Conservation (phyloP, 345 rosid genomes). For the Salix dunnii region DNA sequence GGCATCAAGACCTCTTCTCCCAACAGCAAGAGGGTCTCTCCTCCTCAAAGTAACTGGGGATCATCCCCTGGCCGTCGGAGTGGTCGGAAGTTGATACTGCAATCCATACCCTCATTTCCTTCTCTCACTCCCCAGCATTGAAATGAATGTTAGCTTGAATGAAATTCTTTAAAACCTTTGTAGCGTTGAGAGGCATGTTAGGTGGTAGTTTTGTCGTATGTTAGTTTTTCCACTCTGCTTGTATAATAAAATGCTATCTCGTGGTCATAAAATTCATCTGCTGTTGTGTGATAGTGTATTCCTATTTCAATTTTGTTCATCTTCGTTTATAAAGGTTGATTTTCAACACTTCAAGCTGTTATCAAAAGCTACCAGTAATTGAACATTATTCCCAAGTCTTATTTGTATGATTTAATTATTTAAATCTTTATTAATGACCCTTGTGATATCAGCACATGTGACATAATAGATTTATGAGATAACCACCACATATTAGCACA, state of each 20-base stretch:
- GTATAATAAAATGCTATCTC: slow-evolving; percentile 34
- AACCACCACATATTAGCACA: no score
- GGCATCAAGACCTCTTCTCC: slow-evolving; percentile 69
- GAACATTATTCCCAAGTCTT: background rate
- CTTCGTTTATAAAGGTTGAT: background rate
- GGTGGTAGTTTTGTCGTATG: background rate
- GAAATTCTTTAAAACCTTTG: slow-evolving; percentile 25
- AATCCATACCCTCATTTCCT: slow-evolving; percentile 93
- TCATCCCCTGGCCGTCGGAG: slow-evolving; percentile 58
- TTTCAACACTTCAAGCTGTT: background rate
- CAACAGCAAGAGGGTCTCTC: slow-evolving; percentile 94
- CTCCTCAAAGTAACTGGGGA: slow-evolving; percentile 57
- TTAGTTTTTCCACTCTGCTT: slow-evolving; percentile 12
- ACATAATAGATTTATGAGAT: no score
- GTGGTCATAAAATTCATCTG: slow-evolving; percentile 25
- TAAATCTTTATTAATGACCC: no score
- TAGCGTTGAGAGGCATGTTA: slow-evolving; percentile 11
- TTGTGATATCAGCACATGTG: no score
- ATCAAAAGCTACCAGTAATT: background rate
- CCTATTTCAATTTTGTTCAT: background rate
- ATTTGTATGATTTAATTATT: no score
- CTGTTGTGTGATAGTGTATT: slow-evolving; percentile 19
- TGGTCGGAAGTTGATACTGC: slow-evolving; percentile 84
- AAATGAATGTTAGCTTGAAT: slow-evolving; percentile 25
- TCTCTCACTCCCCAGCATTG: slow-evolving; percentile 82